phyloP scores from a whole-genome alignment of 2,329 filamentous ascomycete genomes.

The Ciborinia camelliae region DNA sequence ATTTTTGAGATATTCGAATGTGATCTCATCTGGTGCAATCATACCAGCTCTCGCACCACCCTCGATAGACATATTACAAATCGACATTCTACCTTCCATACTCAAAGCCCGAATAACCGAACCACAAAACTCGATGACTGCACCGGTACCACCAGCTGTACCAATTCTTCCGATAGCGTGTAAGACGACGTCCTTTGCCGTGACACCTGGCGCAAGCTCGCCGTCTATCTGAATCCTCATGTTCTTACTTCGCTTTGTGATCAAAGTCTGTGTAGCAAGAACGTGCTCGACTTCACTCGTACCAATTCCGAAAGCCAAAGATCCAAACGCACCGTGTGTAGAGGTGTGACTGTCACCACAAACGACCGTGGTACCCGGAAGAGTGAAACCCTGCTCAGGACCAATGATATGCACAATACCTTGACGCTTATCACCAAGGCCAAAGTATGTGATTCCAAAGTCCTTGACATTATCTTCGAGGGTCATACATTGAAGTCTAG shows the following conservation, averaged over 20 bases:
- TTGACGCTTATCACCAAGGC: conserved; percentile 91
- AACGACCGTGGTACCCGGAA: conserved; percentile 93
- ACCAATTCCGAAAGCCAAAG: conserved; percentile 93
- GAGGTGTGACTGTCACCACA: conserved; percentile 98
- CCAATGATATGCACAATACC: conserved; percentile 98
- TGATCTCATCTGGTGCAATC: conserved; percentile 91
- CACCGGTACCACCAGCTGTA: conserved; percentile 89
- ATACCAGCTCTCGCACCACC: conserved; percentile 92
- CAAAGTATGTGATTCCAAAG: conserved; percentile 96
- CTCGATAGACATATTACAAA: conserved; percentile 99
- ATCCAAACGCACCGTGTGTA: conserved; percentile 93
- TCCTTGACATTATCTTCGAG: conserved; percentile 97
- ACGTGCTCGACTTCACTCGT: conserved; percentile 99
- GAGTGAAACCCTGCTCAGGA: conserved; percentile 96
- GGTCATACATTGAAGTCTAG: conserved; percentile 87
- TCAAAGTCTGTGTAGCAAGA: conserved; percentile 89
- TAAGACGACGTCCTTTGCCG: conserved; percentile 92
- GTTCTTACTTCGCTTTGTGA: conserved; percentile 95
- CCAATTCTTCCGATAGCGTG: conserved; percentile 92
- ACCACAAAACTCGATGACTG: conserved; percentile 96
- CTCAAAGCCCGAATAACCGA: conserved; percentile 85
- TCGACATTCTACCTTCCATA: conserved; percentile 98
- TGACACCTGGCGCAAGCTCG: conserved; percentile 83
- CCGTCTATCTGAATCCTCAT: conserved; percentile 97
- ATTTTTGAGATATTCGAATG: conserved; percentile 92